Conservation (phyloP, 106 monocot species). For the Acorus gramineus region DNA sequence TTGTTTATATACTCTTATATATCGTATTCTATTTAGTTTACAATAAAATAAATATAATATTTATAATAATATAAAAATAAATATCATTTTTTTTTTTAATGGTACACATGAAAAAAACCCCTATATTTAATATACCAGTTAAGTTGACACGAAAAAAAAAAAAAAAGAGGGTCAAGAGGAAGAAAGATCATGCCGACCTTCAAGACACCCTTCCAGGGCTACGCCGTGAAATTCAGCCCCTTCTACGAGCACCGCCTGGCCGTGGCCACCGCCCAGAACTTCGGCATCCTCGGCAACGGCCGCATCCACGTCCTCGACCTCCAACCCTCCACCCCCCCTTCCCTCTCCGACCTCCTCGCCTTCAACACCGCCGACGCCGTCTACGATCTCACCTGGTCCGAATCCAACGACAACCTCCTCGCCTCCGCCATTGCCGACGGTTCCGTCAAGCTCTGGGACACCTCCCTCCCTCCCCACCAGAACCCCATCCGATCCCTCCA, state of each 20-base stretch:
- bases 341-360: slow-evolving; percentile 16
- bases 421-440: slow-evolving; percentile 75
- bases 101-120: too few relatives aligned
- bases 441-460: slow-evolving; percentile 85
- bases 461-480: slow-evolving; percentile 47
- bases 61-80: too few relatives aligned
- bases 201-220: slow-evolving; percentile 75
- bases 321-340: slow-evolving; percentile 26
- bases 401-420: slow-evolving; percentile 55
- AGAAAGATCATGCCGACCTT: slow-evolving; percentile 46
- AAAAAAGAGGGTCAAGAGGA: too few relatives aligned
- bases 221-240: slow-evolving; percentile 80
- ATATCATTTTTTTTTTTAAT: too few relatives aligned
- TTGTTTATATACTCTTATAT: too few relatives aligned
- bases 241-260: slow-evolving; percentile 68
- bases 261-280: slow-evolving; percentile 76
- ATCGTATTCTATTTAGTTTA: too few relatives aligned
- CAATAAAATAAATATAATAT: too few relatives aligned
- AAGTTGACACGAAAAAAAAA: too few relatives aligned
- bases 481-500: slow-evolving; percentile 73
- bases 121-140: too few relatives aligned
- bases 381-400: slow-evolving; percentile 74
- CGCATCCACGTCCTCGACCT: slow-evolving; percentile 86
- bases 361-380: slow-evolving; percentile 62
- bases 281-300: slow-evolving; percentile 96